Base-by-base conservation (phyloP, 768 basidiomycete genomes). In the Heimioporus sp. region DNA sequence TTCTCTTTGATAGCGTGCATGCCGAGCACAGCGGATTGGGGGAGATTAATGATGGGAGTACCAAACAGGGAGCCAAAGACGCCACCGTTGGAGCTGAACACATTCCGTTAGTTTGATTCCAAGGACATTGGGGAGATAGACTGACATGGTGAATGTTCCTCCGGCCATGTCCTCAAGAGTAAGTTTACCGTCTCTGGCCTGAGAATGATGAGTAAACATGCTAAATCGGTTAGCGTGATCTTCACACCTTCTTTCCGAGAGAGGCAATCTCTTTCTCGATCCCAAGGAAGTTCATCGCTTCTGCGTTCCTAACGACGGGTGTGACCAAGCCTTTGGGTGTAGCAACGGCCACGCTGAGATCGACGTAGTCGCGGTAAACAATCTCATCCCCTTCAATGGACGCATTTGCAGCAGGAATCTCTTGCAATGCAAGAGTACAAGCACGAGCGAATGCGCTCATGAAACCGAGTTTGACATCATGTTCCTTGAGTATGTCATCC, bases 111-210 rank as follows among this genome's bases (percentile, higher is more conserved):
- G 39, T 48, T 32, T 1, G 4, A 34, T 51, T 13, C 10, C 24
- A 24, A 24, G 3, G 24, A 11, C 12, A 43, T 17, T n/a, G n/a
- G 10, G 52, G 21, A 10, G 43, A 49, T 32, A 32, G 35, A 75
- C 87, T 57, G 59, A 93, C 92, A 98, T 98, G 58, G 96, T 98
- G 80, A 99, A 98, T n/a, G 92, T 86, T 44, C 96, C 96, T 44
- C 96, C 96, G 32, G 93, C 80, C 96, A 98, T 98, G 70, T 99
- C 96, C 70, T 98, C 97, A 48, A 98, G 80, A n/a, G 88, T 86
- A 47, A 98, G 80, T 72, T 97, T 97, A 61, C 90, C 83, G 68
- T 97, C 94, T 51, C 87, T 79, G 20, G 95, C 96, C 85, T 86
- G 58, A 13, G 47, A 51, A 45, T 45, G 2, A 37, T 52, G 51